These are phyloP conservation scores for Linum tenue DNA, from an alignment of 345 rosid genomes.

Conservation along the genomic window DNA sequence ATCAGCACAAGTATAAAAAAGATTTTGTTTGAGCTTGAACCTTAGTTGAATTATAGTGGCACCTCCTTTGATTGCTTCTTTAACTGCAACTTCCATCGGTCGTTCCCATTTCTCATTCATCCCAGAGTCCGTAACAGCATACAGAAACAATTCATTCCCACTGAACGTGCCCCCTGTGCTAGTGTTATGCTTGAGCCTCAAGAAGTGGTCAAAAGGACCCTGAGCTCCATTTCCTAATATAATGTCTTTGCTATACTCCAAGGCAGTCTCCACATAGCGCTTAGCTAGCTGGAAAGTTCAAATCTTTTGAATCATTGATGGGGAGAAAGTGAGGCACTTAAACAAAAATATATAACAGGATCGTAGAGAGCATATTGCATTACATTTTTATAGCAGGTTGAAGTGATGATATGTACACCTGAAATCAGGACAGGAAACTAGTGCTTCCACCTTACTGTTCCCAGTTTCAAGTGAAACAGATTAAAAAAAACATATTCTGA, in stretches of 20 bases:
- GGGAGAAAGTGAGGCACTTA: neutral
- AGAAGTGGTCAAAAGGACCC: conserved; percentile 89
- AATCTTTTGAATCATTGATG: neutral
- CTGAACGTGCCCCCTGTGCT: conserved; percentile 29
- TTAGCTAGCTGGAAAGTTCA: conserved; percentile 59
- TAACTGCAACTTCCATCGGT: conserved; percentile 49
- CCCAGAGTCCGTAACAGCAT: conserved; percentile 78
- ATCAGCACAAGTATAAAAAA: neutral
- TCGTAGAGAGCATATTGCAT: no score
- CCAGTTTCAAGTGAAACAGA: neutral
- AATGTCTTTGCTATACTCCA: conserved; percentile 75
- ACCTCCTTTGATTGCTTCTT: conserved; percentile 79
- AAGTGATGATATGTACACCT: neutral
- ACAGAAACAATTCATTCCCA: conserved; percentile 64
- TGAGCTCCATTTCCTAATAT: conserved; percentile 72
- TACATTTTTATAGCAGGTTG: neutral
- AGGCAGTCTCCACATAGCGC: conserved; percentile 44
- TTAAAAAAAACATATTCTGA: no score
- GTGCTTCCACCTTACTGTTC: neutral
- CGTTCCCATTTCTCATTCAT: conserved; percentile 83
- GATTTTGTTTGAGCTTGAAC: conserved; percentile 20
- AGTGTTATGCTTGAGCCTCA: conserved; percentile 40
- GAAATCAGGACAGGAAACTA: neutral
- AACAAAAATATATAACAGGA: neutral
- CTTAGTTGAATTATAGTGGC: conserved; percentile 85